These are phyloP conservation scores for Calamus simplicifolius DNA, from an alignment of 176 grass and related monocot genomes.

Conservation along the genomic window DNA sequence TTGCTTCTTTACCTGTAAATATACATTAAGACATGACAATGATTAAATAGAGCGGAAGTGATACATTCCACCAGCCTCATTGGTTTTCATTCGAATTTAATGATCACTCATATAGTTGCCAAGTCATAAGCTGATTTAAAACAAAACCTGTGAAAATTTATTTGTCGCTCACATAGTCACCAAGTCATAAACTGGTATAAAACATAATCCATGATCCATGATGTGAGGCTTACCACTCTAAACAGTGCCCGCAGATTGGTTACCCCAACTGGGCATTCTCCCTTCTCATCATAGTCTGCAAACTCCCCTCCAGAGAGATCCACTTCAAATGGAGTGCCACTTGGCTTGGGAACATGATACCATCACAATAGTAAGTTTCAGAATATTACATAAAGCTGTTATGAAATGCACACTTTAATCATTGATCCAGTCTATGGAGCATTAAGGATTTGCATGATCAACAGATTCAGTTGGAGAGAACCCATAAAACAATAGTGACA, in stretches of 20 bases:
- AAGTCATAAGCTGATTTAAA: background rate
- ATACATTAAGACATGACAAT: background rate
- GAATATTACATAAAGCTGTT: too few species aligned
- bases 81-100: slow-evolving; percentile 19
- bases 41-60: too few species aligned
- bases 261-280: slow-evolving; percentile 57
- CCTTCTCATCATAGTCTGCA: slow-evolving; percentile 90
- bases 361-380: too few species aligned
- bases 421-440: too few species aligned
- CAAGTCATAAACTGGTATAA: background rate
- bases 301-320: slow-evolving; percentile 85
- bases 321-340: slow-evolving; percentile 60
- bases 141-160: slow-evolving; percentile 5
- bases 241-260: slow-evolving; percentile 60
- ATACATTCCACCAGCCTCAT: background rate
- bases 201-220: background rate
- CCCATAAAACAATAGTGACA: too few species aligned
- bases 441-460: too few species aligned
- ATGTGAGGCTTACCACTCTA: slow-evolving; percentile 59
- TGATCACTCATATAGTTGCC: slow-evolving; percentile 25
- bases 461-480: too few species aligned
- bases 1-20: slow-evolving; percentile 29
- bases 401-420: too few species aligned
- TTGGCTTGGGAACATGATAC: slow-evolving; percentile 17
- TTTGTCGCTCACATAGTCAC: slow-evolving; percentile 9